phyloP scores from a whole-genome alignment of 257 asterid species.

The Nicotiana obtusifolia region DNA sequence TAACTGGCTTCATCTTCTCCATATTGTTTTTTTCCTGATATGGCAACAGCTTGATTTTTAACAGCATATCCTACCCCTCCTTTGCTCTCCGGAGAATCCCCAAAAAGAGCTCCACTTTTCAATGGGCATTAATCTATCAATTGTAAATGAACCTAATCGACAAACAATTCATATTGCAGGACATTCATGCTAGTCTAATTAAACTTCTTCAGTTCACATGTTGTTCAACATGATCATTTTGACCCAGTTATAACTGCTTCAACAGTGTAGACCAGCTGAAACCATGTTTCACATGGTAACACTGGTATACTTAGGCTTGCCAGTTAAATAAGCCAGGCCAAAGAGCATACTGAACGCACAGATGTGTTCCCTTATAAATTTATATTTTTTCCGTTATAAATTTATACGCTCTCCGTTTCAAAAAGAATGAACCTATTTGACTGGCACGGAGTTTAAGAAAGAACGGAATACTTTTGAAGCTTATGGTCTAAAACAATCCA shows the following conservation, averaged over 20 bases:
- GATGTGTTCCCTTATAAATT: neutral
- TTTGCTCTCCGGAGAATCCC: neutral
- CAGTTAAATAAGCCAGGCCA: neutral
- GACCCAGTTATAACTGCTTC: neutral
- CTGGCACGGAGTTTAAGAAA: too few species aligned
- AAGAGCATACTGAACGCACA: neutral
- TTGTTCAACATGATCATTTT: neutral
- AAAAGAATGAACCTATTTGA: too few species aligned
- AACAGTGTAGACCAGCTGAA: neutral
- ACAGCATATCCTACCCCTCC: slow-evolving; percentile 2
- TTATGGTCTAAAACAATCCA: too few species aligned
- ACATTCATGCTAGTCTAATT: neutral
- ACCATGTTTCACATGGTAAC: neutral
- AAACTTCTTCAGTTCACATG: neutral
- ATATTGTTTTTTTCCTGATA: neutral
- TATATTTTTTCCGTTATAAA: too few species aligned
- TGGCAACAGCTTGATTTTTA: neutral
- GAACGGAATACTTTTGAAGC: too few species aligned
- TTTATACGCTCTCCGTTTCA: too few species aligned
- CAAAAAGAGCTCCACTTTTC: neutral
- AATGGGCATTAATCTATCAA: neutral
- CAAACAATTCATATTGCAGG: neutral
- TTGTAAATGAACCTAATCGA: neutral
- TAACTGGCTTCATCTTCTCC: neutral
- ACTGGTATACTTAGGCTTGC: neutral